These are phyloP conservation scores for Penicillium sp. DNA, from an alignment of 2,329 filamentous ascomycete species.

Conservation along the genomic window DNA sequence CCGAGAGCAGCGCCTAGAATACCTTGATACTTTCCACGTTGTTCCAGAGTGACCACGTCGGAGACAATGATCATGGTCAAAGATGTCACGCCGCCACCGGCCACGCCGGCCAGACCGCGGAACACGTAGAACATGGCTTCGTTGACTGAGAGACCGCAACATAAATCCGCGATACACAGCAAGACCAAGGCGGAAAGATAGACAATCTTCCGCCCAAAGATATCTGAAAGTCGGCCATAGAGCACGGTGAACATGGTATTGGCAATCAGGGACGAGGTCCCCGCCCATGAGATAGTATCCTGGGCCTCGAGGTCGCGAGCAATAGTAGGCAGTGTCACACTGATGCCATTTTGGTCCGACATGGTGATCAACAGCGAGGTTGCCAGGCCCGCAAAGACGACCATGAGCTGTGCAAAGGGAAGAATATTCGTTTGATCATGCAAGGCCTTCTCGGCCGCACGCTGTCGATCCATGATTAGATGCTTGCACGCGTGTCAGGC, in stretches of 20 bases:
- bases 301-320: constrained; percentile 47
- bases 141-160: constrained; percentile 58
- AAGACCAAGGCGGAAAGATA: constrained; percentile 54
- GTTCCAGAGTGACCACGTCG: constrained; percentile 58
- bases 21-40: constrained; percentile 56
- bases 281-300: constrained; percentile 64
- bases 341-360: constrained; percentile 58
- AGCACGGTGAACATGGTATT: constrained; percentile 64
- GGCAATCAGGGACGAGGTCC: constrained; percentile 66
- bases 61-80: constrained; percentile 61
- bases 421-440: constrained; percentile 60
- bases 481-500: no score
- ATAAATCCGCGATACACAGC: constrained; percentile 56
- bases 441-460: constrained; percentile 46
- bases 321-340: constrained; percentile 54
- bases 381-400: constrained; percentile 54
- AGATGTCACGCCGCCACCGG: constrained; percentile 59
- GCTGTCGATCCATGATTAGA: constrained; percentile 34
- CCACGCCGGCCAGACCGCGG: constrained; percentile 60
- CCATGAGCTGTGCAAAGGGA: constrained; percentile 45
- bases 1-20: constrained; percentile 48
- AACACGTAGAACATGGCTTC: constrained; percentile 61
- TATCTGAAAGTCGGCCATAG: constrained; percentile 61
- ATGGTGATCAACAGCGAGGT: constrained; percentile 55
- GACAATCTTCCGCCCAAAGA: constrained; percentile 60